Percentiles rank a stretch among this genome's conserved stretches.
Conservation (phyloP, 2,329 filamentous ascomycete species). For the Aspergillus tamarii region DNA sequence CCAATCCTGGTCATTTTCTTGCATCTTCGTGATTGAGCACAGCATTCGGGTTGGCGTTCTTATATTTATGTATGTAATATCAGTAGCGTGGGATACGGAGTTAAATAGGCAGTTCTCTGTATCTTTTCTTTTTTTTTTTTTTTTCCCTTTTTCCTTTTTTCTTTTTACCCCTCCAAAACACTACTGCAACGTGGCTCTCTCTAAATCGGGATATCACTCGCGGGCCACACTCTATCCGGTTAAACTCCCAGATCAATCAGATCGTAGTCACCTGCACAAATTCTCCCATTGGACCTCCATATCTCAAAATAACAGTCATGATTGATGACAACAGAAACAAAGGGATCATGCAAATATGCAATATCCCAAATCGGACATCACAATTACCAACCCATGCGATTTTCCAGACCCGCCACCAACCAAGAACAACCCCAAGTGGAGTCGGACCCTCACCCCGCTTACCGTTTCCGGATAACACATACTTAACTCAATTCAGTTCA, state of each 20-base stretch:
- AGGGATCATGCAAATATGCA: no score
- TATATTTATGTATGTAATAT: background rate
- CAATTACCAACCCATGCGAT: background rate
- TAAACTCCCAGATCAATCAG: background rate
- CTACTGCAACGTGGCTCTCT: background rate
- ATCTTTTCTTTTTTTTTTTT: background rate
- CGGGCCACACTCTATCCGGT: background rate
- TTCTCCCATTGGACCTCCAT: background rate
- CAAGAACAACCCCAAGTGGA: background rate
- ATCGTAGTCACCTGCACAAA: background rate
- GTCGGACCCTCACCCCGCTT: background rate
- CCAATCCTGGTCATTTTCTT: conserved; percentile 41
- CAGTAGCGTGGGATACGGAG: background rate
- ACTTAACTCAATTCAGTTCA: conserved; percentile 13
- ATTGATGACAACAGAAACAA: no score
- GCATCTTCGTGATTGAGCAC: conserved; percentile 19
- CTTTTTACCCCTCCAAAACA: background rate
- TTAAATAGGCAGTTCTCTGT: background rate
- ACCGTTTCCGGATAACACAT: conserved; percentile 25
- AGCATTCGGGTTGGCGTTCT: background rate
- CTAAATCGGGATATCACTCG: background rate
- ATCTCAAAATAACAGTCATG: no score
- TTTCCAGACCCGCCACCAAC: background rate
- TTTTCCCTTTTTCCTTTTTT: background rate
- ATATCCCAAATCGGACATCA: conserved; percentile 8